Evolutionary conservation across 2,329 filamentous ascomycete genomes (phyloP), one percentile per base, ranked within the genome.

Genomic region (Clonostachys chloroleuca): DNA sequence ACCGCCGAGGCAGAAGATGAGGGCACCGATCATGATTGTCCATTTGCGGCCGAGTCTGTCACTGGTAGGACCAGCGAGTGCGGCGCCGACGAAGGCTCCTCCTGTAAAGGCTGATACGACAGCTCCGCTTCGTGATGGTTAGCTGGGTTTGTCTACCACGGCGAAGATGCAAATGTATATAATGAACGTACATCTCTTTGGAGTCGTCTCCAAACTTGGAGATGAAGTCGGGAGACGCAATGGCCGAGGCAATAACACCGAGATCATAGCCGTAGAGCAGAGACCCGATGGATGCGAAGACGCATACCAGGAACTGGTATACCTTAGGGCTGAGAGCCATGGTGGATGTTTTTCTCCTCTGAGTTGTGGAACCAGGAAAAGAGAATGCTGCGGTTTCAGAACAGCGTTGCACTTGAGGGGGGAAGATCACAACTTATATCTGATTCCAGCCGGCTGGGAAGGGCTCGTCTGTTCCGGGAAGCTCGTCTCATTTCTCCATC

Each of bases 61-160:
- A 52, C 83, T 83, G 35, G 69, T 56, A 2, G 79, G 75, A 50
- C 87, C 88, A 37, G 83, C 87, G 35, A 81, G 67, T 34, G 70
- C 69, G 24, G 86, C 82, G 9, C 86, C 87, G 52, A 86, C 78
- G 66, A 89, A 89, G 18, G 87, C 87, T n/a, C 77, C 77, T 36
- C 87, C 85, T 0, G 88, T 92, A 63, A 92, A 92, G 49, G 91
- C 75, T 2, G 86, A 87, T 10, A 47, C 48, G 0, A 90, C 84
- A 5, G 86, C 79, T 46, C 86, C 87, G 36, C 76, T 84, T 43
- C 16, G 52, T n/a, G 12, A 18, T 39, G 14, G 17, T n/a, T 39
- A 39, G 14, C 36, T 39, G 10, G 14, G 14, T 18, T 7, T 39
- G 10, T 18, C 36, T 39, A 39, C 12, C 20, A 39, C 12, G 9